Evolutionary conservation across 2,329 filamentous ascomycete species (phyloP).

Genomic region (Botrytis medusae): DNA sequence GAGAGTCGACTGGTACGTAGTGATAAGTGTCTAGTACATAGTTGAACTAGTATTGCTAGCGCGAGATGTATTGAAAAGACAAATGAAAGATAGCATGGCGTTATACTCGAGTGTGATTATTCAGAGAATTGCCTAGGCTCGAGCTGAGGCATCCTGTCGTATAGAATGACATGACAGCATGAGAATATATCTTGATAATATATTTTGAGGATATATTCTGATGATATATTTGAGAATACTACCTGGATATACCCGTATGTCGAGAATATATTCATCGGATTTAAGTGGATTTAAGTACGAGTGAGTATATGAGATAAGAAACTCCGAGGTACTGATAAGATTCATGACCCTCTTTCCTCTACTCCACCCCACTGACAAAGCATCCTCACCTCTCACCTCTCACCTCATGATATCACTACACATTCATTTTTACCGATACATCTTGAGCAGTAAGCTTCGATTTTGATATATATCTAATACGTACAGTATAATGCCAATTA

Average conservation of each 20-base stretch:
- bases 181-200: neutral
- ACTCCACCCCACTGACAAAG: neutral
- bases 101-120: neutral
- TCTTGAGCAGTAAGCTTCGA: neutral
- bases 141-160: neutral
- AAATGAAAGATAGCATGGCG: neutral
- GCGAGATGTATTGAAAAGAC: neutral
- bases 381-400: neutral
- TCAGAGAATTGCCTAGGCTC: neutral
- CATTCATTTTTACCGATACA: neutral
- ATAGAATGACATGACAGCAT: neutral
- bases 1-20: neutral
- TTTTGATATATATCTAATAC: neutral
- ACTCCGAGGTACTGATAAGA: neutral
- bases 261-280: neutral
- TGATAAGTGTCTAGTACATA: neutral
- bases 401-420: conserved; percentile 1
- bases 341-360: neutral
- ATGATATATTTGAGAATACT: neutral
- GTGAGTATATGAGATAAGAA: neutral
- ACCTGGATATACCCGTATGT: neutral
- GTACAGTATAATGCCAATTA: neutral
- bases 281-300: no score
- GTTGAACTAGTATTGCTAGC: neutral
- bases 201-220: neutral